Percentiles rank a stretch among this genome's conserved stretches.
Evolutionary conservation across 768 basidiomycete genomes (phyloP).

Genomic region (Tremella mesenterica): DNA sequence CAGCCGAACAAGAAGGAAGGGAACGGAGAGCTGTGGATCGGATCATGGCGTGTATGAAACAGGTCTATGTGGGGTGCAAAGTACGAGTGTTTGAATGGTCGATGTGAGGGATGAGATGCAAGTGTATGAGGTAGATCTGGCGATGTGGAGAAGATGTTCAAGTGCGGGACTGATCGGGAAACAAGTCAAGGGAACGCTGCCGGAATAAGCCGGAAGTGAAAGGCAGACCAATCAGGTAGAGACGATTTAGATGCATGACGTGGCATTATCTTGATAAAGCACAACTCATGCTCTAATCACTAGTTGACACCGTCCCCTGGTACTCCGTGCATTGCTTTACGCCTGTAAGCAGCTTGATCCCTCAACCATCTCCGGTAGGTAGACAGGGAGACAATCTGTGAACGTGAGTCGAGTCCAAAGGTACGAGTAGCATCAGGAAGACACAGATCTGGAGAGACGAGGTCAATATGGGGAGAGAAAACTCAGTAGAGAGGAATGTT

Average conservation of each 20-base stretch:
- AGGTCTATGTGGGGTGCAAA: background rate
- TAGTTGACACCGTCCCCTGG: conserved; percentile 24
- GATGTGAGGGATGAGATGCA: background rate
- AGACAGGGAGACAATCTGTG: conserved; percentile 39
- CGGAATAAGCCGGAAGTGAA: background rate
- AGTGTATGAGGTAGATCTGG: background rate
- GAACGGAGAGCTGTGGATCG: conserved; percentile 12
- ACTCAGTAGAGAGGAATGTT: too few relatives aligned
- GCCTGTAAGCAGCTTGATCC: conserved; percentile 44
- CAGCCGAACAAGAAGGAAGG: conserved; percentile 6
- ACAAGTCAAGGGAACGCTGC: background rate
- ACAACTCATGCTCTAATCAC: too few relatives aligned
- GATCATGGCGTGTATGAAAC: background rate
- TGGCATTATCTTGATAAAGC: too few relatives aligned
- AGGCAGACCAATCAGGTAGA: background rate
- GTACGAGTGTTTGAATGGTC: too few relatives aligned
- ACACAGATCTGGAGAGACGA: too few relatives aligned
- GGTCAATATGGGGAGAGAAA: too few relatives aligned
- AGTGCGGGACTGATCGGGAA: background rate
- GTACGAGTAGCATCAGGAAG: too few relatives aligned
- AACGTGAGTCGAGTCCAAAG: too few relatives aligned
- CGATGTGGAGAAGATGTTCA: background rate
- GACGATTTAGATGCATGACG: conserved; percentile 1
- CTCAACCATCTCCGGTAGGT: conserved; percentile 44
- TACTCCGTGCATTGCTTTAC: conserved; percentile 45